phyloP scores from a whole-genome alignment of 192 early-diverging fungal species.

The Pilobolus umbonatus region DNA sequence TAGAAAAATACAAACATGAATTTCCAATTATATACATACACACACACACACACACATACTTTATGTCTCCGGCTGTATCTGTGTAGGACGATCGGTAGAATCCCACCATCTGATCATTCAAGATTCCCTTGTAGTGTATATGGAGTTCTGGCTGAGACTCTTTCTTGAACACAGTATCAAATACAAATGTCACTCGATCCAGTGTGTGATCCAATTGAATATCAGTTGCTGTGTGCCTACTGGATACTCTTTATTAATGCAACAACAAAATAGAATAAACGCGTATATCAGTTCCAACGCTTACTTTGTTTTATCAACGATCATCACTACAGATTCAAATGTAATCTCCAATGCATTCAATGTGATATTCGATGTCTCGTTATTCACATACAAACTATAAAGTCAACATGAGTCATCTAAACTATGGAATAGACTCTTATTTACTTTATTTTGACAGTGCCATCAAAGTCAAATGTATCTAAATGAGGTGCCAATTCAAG shows the following conservation, averaged over 20 bases:
- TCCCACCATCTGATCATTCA: slow-evolving; percentile 88
- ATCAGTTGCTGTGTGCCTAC: slow-evolving; percentile 23
- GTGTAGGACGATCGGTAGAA: slow-evolving; percentile 88
- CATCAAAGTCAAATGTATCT: slow-evolving; percentile 68
- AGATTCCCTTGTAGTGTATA: slow-evolving; percentile 58
- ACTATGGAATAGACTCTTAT: neutral
- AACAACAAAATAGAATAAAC: neutral
- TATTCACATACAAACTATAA: slow-evolving; percentile 49
- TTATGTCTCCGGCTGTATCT: slow-evolving; percentile 48
- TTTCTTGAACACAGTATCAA: slow-evolving; percentile 50
- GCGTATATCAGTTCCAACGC: neutral
- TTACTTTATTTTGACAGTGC: slow-evolving; percentile 68
- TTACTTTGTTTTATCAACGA: neutral
- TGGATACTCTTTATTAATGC: neutral
- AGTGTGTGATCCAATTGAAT: slow-evolving; percentile 35
- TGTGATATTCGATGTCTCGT: slow-evolving; percentile 56
- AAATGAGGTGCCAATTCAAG: slow-evolving; percentile 75
- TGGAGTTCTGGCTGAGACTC: slow-evolving; percentile 32
- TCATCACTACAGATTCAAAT: slow-evolving; percentile 41
- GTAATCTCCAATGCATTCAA: slow-evolving; percentile 65
- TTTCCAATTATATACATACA: too few species aligned
- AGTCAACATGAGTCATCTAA: neutral
- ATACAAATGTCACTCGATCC: slow-evolving; percentile 52
- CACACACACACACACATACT: slow-evolving; percentile 19
- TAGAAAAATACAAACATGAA: slow-evolving; percentile 5